Evolutionary conservation across 2,329 filamentous ascomycete species (phyloP), one percentile per base, ranked within the genome.

Genomic region (Neobulgaria alba): DNA sequence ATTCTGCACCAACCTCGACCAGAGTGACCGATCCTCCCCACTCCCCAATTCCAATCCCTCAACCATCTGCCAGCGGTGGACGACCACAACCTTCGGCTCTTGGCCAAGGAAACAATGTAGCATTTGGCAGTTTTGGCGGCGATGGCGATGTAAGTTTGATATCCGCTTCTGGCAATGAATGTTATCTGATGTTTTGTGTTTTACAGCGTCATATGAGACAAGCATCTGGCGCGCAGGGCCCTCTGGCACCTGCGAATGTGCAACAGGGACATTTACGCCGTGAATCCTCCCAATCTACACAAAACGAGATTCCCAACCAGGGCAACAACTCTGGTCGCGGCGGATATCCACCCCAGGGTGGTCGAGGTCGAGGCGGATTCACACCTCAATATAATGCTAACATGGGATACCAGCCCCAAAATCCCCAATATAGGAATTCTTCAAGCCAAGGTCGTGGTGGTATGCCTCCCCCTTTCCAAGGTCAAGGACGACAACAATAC

Each of bases 41-140:
- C 53, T 95, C 90, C 33, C 92, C 92, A 3, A 90, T 86, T 31
- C 92, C 92, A 3, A 96, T 96, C 54, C 90, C 92, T 21, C 40
- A 39, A 14, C 49, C 88, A 38, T 77, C 82, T 40, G 80, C 82
- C 23, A 85, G 81, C 57, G 92, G 88, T 57, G 86, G 80, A 41
- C 71, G 87, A 57, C 89, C 89, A 53, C n/a, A n/a, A n/a, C 87
- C 88, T 33, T 82, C 86, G 23, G 76, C 75, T 49, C 73, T 87
- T 50, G 73, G 81, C 52, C 79, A 79, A 50, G 62, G 63, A 34
- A 81, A 78, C 57, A 79, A 82, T 62, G 76, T 85, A 38, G 75
- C 69, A 54, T 95, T 95, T 68, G 89, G 89, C 51, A 89, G 84
- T 65, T 81, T 90, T 53, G 78, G 75, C 55, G 80, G 79, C 57